Base-by-base conservation (phyloP, 2,329 filamentous ascomycete species). In the Blumeriella jaapii region DNA sequence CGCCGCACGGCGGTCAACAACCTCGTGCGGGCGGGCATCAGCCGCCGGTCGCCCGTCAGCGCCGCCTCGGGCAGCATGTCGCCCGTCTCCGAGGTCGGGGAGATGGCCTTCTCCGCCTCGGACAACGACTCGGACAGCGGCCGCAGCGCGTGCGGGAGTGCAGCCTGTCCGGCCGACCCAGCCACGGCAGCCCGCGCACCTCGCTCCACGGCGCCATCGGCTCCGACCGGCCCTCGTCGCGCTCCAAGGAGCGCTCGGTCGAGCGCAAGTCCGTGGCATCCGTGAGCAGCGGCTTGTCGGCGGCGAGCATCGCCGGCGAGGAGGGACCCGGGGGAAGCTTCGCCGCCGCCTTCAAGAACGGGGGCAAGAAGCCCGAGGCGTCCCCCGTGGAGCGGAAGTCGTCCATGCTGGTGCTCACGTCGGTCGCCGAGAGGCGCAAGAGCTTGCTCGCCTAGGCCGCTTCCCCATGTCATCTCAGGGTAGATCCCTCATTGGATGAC, bases 1-100 rank as follows among this genome's bases (percentile, higher is more conserved):
- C 85, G 91, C 41, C 85, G 89, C 46, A 86, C 82, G 51, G 91
- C 91, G 16, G 78, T 98, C 28, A 78, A 87, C 64, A 95, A 86
- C 56, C 72, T 98, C 31, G 83, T 95, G 42, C 82, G 83, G 46
- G 89, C 89, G 35, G 87, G 89, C 11, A 71, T 91, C 44, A 84
- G 91, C 40, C 84, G 89, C 38, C 71, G 64, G 41, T 67, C 71
- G 67, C 81, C 71, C 62, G 67, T 78, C 39, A 82, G 80, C 44
- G 37, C 40, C 37, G 69, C 80, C 42, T 82, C 81, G 41, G 84
- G 83, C 40, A 87, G 80, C 60, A 84, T 85, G 63, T 93, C 83
- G 54, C 89, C 91, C 9, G 81, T 89, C 38, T 95, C 86, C 34
- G 91, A 96, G 63, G 77, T 71, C 36, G 69, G 67, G 3, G 74